These are phyloP conservation scores for Endothia cerciana DNA, from an alignment of 2,329 filamentous ascomycete species.

Conservation along the genomic window DNA sequence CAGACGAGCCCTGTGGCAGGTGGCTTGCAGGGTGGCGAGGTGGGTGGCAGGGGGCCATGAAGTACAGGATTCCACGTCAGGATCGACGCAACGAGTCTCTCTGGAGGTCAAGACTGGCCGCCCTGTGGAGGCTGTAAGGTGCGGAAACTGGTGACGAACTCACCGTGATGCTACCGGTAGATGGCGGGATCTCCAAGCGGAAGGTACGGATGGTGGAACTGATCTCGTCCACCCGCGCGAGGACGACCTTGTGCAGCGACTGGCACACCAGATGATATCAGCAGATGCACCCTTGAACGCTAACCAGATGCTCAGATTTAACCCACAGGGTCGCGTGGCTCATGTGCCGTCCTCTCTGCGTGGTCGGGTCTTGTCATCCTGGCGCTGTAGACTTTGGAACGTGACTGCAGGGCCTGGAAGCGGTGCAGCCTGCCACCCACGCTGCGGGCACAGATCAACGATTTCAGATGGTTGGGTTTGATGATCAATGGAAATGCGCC, in stretches of 20 bases:
- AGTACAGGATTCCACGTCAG: neutral
- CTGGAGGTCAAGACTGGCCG: neutral
- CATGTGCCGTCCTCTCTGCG: conserved; percentile 71
- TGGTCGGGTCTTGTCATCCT: conserved; percentile 51
- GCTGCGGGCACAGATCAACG: neutral
- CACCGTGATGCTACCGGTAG: conserved; percentile 53
- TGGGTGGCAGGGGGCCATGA: neutral
- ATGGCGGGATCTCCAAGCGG: conserved; percentile 60
- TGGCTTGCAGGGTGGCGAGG: neutral
- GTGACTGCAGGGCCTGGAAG: neutral
- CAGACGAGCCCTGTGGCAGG: neutral
- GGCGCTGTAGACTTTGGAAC: conserved; percentile 6
- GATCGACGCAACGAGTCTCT: no score
- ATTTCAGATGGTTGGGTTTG: no score
- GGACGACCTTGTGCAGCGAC: conserved; percentile 62
- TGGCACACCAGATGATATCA: conserved; percentile 32
- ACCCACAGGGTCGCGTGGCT: conserved; percentile 68
- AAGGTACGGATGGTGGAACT: conserved; percentile 73
- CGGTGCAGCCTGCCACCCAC: neutral
- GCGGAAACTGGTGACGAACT: conserved; percentile 13
- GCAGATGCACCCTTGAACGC: neutral
- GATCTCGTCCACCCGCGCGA: conserved; percentile 65
- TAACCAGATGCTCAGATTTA: neutral
- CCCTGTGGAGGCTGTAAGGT: no score
- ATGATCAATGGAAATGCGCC: neutral